phyloP scores from a whole-genome alignment of 2,329 filamentous ascomycete genomes.

The Cryphonectria parasitica region DNA sequence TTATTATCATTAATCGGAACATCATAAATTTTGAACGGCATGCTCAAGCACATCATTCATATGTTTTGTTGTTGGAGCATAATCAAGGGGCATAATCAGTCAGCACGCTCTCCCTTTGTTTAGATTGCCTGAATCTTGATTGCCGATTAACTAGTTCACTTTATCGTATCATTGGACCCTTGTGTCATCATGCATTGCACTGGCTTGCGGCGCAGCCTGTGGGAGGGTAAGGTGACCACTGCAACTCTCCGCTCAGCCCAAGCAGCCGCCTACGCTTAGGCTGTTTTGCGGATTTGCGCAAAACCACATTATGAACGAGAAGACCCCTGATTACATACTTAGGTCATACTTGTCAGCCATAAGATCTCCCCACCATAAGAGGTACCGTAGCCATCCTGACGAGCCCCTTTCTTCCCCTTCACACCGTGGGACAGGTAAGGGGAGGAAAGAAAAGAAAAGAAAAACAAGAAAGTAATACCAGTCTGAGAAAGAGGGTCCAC shows the following conservation, averaged over 20 bases:
- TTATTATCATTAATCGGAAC: not conserved
- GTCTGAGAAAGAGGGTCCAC: no score
- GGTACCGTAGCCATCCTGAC: not conserved
- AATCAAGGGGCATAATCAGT: not conserved
- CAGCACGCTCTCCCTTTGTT: not conserved
- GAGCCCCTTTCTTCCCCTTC: not conserved
- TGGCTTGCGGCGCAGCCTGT: slow-evolving; percentile 18
- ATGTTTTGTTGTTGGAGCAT: not conserved
- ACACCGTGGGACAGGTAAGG: not conserved
- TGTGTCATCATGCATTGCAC: slow-evolving; percentile 3
- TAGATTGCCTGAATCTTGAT: not conserved
- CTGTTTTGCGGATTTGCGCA: slow-evolving; percentile 27
- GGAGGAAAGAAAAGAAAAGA: no score
- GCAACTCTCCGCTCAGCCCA: not conserved
- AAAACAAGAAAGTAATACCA: no score
- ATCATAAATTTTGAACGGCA: not conserved
- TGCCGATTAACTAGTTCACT: not conserved
- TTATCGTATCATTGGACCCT: not conserved
- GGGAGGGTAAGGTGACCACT: slow-evolving; percentile 21
- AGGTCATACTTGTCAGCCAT: not conserved
- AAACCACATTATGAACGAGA: slow-evolving; percentile 17
- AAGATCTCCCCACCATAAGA: not conserved
- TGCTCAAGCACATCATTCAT: not conserved
- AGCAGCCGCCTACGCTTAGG: slow-evolving; percentile 1
- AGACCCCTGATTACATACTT: not conserved